Base-by-base conservation (phyloP, 257 asterid genomes). In the Parsonsia alboflavescens region DNA sequence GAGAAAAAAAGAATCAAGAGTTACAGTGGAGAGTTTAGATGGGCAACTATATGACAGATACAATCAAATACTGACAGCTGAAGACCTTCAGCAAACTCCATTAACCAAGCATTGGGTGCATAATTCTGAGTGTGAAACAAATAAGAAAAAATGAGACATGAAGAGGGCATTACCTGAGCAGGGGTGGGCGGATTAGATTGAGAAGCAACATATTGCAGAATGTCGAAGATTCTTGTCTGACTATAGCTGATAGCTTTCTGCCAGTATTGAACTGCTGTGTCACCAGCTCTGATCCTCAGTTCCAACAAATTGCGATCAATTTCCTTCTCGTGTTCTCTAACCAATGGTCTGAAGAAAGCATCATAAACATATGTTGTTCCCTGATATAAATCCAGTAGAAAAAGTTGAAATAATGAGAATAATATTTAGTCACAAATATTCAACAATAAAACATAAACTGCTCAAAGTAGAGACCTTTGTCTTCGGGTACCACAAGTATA, bases 401-500 rank as follows among this genome's bases (percentile, higher is more conserved):
- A 76, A 36, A 50, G 42, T 76, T 36, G 5, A 72, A 59, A 19
- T 7, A 64, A 80, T 52, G 45, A 82, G 68, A 62, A 54, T 9
- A 49, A 17, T 1, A 68, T 4, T 70, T 65, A 1, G 21, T 0
- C 46, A 42, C 46, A 30, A 41, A 73, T 42, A 77, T 24, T 50
- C 72, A 56, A 74, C 36, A 49, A 21, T 56, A 46, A 36, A 48
- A 21, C 66, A 28, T 36, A 22, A 42, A 75, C 19, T 50, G 68
- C 50, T n/a, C 28, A 78, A 80, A 68, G 78, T 54, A 59, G 74
- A 75, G 57, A 90, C 99, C 97, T 89, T 90, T 12, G 97, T 94
- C 85, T 92, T 94, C 64, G 99, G 99, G 80, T 70, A 90, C 99
- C 97, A 92, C 84, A 92, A 75, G 90, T 92, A 94, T 78, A 92